These are phyloP conservation scores for Acacia melanoxylon DNA, from an alignment of 306 rosid genomes.

Conservation along the genomic window DNA sequence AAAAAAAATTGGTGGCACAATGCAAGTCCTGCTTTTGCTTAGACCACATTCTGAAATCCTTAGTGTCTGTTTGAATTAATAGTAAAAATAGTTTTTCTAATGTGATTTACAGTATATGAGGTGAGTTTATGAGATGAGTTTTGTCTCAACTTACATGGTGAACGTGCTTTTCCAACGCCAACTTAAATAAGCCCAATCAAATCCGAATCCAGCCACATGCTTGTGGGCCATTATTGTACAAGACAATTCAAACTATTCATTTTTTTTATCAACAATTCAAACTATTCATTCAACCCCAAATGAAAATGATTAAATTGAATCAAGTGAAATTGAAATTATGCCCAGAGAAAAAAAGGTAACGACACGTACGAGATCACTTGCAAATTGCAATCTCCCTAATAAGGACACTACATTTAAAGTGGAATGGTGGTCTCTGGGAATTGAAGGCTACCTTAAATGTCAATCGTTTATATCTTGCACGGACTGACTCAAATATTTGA, in stretches of 20 bases:
- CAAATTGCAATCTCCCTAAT: background rate
- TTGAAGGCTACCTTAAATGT: background rate
- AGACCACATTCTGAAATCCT: background rate
- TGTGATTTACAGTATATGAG: too few relatives aligned
- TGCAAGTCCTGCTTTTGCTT: background rate
- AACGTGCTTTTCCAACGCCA: too few relatives aligned
- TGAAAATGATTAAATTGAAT: too few relatives aligned
- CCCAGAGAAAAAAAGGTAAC: background rate
- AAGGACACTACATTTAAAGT: background rate
- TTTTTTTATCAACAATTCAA: too few relatives aligned
- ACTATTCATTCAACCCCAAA: too few relatives aligned
- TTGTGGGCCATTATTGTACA: background rate
- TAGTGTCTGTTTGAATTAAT: too few relatives aligned
- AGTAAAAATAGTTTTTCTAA: too few relatives aligned
- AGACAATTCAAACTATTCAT: background rate
- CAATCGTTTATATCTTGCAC: background rate
- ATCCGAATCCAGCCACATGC: background rate
- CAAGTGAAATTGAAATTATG: background rate
- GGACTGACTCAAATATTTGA: background rate
- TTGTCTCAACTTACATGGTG: too few relatives aligned
- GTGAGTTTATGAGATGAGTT: too few relatives aligned
- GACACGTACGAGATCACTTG: background rate
- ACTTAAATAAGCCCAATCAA: too few relatives aligned
- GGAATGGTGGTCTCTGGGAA: background rate
- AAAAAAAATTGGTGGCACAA: too few relatives aligned